phyloP scores from a whole-genome alignment of 2,329 filamentous ascomycete genomes.

The Pseudogymnoascus sp. region DNA sequence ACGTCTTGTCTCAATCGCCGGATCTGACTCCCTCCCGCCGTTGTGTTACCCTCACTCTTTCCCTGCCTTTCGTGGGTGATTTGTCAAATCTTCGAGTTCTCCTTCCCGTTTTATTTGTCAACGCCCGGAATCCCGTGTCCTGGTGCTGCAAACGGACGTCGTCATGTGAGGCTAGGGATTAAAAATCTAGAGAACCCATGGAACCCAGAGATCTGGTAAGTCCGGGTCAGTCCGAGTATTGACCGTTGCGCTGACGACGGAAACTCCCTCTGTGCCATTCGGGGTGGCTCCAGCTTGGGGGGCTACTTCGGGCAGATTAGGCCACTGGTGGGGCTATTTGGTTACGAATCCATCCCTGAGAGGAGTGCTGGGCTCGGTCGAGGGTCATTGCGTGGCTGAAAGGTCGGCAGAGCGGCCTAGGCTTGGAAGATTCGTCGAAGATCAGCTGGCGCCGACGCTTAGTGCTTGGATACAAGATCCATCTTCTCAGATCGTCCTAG shows the following conservation, averaged over 20 bases:
- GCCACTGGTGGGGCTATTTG: not conserved
- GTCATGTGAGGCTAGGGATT: constrained; percentile 7
- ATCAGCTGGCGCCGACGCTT: not conserved
- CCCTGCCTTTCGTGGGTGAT: not conserved
- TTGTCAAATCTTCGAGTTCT: constrained; percentile 3
- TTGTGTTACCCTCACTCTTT: constrained; percentile 1
- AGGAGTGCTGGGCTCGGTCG: not conserved
- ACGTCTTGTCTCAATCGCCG: not conserved
- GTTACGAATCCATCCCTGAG: not conserved
- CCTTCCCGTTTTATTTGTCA: constrained; percentile 7
- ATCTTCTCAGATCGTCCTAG: not conserved
- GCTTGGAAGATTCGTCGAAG: not conserved
- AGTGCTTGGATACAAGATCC: not conserved
- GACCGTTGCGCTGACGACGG: constrained; percentile 6
- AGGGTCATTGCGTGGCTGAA: not conserved
- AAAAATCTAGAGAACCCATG: constrained; percentile 1
- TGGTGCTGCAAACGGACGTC: constrained; percentile 4
- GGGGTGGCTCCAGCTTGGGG: not conserved
- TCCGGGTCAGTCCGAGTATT: constrained; percentile 3
- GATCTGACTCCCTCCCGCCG: not conserved
- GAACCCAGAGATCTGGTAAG: not conserved
- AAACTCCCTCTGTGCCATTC: not conserved
- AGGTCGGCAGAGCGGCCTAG: not conserved
- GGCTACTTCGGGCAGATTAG: not conserved
- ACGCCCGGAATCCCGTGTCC: not conserved